Evolutionary conservation across 139 green algal species (phyloP), one percentile per base, ranked within the genome.

Genomic region (Picochlorum sp.): DNA sequence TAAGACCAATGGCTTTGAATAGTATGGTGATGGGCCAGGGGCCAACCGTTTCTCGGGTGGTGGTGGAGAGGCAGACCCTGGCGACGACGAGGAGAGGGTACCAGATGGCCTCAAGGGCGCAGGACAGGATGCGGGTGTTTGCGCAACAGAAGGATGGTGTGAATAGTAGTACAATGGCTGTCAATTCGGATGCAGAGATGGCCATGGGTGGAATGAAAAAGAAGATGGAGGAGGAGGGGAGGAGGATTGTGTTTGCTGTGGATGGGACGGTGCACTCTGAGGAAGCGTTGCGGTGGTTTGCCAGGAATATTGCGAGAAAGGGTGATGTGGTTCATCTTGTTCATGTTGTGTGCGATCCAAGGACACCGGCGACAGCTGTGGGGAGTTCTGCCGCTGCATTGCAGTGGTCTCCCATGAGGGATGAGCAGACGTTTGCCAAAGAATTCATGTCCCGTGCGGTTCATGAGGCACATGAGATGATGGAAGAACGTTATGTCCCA

Each of bases 211-310:
- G 45, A 18, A 15, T 58, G n/a, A 11, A 58, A 1, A 58, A 28
- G 50, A 15, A 59, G 21, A 6, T 38, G 20, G 13, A 38, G 51
- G 21, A 59, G 21, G 13, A 15, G 26, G 58, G 34, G 13, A 38
- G 65, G 5, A 74, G 52, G 14, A 69, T 78, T 56, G 49, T 74
- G 16, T 78, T 71, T 70, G 71, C 71, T 49, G 71, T 73, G 18
- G 71, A 78, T 47, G 71, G 71, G 49, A 78, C 62, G 20, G 41
- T 49, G 4, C 49, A 58, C 11, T 45, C 28, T 49, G 65, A 78
- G 46, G 20, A 70, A n/a, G 61, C 1, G 6, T 41, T 66, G 14
- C 15, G 41, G 41, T 66, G 61, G 61, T 20, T 56, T 20, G 34
- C 32, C 16, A 59, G 38, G 37, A n/a, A 66, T 16, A 54, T 66